Evolutionary conservation across 2,329 filamentous ascomycete species (phyloP), one percentile per base, ranked within the genome.

Genomic region (Penicillium sp.): DNA sequence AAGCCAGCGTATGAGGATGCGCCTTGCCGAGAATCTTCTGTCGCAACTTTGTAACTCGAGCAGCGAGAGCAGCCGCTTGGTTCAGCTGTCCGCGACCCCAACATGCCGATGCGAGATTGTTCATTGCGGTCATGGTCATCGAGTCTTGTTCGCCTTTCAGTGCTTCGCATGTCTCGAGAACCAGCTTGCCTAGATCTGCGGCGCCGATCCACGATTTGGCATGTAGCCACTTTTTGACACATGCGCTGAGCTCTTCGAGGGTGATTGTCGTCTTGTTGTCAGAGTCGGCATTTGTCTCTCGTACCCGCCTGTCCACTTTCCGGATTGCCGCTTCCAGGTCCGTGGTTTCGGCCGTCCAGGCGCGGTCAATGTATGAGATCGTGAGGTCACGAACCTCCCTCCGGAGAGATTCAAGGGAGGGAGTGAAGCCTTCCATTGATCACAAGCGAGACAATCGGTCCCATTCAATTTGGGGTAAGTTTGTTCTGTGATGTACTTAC

Each of bases 121-220:
- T 50, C 57, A 60, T 60, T 10, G 52, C 52, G n/a, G 47, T 56
- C 55, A 58, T 53, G 7, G 57, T 56, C 46, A 38, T 51, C 11
- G 29, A 27, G 19, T 60, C 52, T 26, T 38, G 42, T 36, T 56
- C 49, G 6, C 57, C 57, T n/a, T 56, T 46, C 10, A 44, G 38
- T 2, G 4, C 35, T 10, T 56, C 35, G 35, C 47, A 49, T 4
- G 29, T 7, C 2, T 36, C 11, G 8, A 58, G 39, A 27, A 60
- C 35, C 4, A 51, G 5, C 8, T 35, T 32, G 9, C 46, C 48
- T 7, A 58, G 26, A 13, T 60, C 57, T 11, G 18, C 53, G n/a
- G 57, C 57, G 7, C 23, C 39, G 3, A n/a, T 43, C 55, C 57
- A 60, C 27, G 40, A 50, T 13, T 48, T 51, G 38, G 29, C 30